Percentiles rank a stretch among this genome's conserved stretches.
These are phyloP conservation scores for Trematosphaeria pertusa DNA, from an alignment of 2,329 filamentous ascomycete species.

Conservation along the genomic window DNA sequence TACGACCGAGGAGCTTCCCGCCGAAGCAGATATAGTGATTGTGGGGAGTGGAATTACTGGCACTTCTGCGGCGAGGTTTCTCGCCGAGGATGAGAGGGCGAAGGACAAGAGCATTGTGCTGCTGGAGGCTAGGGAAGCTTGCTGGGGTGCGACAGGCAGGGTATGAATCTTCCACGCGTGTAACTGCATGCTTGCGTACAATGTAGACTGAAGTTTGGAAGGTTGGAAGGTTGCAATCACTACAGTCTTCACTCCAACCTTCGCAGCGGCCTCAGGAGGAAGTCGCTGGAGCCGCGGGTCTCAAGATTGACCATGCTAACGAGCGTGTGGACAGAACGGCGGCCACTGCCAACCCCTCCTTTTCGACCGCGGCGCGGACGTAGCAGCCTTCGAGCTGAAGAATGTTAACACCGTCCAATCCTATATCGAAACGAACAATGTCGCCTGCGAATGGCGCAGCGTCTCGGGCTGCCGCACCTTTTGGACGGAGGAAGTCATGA, in stretches of 20 bases:
- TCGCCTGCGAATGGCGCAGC: slow-evolving; percentile 74
- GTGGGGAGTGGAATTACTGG: slow-evolving; percentile 80
- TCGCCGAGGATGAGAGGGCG: slow-evolving; percentile 55
- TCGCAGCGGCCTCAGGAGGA: no score
- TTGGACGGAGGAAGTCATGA: slow-evolving; percentile 63
- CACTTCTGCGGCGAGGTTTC: slow-evolving; percentile 71
- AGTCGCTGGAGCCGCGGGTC: no score
- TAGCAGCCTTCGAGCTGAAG: slow-evolving; percentile 74
- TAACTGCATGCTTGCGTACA: no score
- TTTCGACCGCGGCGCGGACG: slow-evolving; percentile 65
- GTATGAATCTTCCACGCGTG: slow-evolving; percentile 56
- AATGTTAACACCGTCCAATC: slow-evolving; percentile 68
- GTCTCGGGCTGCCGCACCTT: slow-evolving; percentile 70
- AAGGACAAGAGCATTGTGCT: slow-evolving; percentile 67
- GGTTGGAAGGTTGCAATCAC: no score
- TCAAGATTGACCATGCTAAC: no score
- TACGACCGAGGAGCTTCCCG: slow-evolving; percentile 69
- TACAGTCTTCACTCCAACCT: no score
- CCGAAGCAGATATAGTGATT: slow-evolving; percentile 70
- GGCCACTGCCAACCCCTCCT: slow-evolving; percentile 76
- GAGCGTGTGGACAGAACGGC: slow-evolving; percentile 55
- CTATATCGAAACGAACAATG: slow-evolving; percentile 63
- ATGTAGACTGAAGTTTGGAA: no score
- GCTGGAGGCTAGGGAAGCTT: slow-evolving; percentile 80
- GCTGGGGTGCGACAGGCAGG: slow-evolving; percentile 83